phyloP scores from a whole-genome alignment of 2,329 filamentous ascomycete genomes.

The Venturia aucupariae region DNA sequence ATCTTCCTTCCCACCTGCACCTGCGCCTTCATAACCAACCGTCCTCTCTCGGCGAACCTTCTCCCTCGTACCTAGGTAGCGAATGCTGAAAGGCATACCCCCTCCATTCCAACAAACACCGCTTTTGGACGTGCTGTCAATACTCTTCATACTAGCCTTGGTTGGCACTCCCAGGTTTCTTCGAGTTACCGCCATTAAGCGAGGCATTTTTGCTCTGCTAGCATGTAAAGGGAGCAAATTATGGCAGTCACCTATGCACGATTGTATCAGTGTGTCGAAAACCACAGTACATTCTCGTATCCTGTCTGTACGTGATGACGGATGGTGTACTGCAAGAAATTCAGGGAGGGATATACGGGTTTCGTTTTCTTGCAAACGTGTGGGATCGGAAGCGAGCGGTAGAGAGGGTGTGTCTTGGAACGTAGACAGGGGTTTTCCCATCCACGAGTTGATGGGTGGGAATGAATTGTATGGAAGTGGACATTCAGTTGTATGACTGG shows the following conservation, averaged over 20 bases:
- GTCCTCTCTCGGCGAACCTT: slow-evolving; percentile 49
- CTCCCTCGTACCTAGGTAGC: slow-evolving; percentile 46
- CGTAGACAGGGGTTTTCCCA: too few relatives aligned
- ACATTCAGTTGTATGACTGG: slow-evolving; percentile 78
- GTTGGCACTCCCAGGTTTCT: slow-evolving; percentile 57
- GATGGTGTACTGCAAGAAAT: slow-evolving; percentile 19
- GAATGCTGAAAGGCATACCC: slow-evolving; percentile 57
- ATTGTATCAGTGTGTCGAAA: slow-evolving; percentile 49
- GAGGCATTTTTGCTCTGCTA: slow-evolving; percentile 52
- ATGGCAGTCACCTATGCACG: slow-evolving; percentile 36
- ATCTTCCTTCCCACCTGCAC: too few relatives aligned
- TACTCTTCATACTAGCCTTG: slow-evolving; percentile 54
- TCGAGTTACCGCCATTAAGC: slow-evolving; percentile 48
- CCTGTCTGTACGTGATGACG: too few relatives aligned
- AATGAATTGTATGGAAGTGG: slow-evolving; percentile 59
- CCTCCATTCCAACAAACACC: slow-evolving; percentile 50
- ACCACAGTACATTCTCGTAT: too few relatives aligned
- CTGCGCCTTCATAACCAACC: slow-evolving; percentile 38
- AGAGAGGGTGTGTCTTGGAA: too few relatives aligned
- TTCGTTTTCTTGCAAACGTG: too few relatives aligned
- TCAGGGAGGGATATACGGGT: too few relatives aligned
- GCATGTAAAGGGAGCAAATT: slow-evolving; percentile 43
- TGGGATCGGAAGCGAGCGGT: too few relatives aligned
- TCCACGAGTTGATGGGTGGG: slow-evolving; percentile 43
- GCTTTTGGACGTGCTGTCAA: slow-evolving; percentile 52